A percentile compares a stretch with the other conserved stretches of the same genome.
These are phyloP conservation scores for Miscanthus sacchariflorus DNA, from an alignment of 202 grass and related monocot genomes.

Conservation along the genomic window DNA sequence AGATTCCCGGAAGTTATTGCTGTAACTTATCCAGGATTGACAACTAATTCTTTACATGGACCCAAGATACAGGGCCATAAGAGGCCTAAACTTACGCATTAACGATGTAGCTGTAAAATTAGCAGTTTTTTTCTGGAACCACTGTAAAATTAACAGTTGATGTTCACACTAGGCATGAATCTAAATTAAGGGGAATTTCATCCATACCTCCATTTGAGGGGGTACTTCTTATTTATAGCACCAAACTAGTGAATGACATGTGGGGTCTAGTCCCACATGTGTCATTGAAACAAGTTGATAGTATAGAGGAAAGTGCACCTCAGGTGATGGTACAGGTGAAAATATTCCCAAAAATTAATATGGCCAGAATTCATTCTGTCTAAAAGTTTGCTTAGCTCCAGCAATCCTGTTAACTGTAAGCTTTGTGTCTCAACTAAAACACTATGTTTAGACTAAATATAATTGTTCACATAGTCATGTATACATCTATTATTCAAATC, in stretches of 20 bases:
- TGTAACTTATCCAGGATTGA: constrained; percentile 31
- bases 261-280: background rate
- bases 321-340: background rate
- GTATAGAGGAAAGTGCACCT: background rate
- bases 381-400: constrained; percentile 15
- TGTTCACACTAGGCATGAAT: background rate
- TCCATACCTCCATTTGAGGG: background rate
- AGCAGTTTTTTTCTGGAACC: background rate
- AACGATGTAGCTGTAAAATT: constrained; percentile 36
- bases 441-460: constrained; percentile 21
- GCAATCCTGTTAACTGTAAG: background rate
- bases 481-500: constrained; percentile 25
- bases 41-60: constrained; percentile 14
- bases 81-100: constrained; percentile 10
- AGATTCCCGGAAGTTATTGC: background rate
- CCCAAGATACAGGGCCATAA: background rate
- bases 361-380: constrained; percentile 6
- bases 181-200: background rate
- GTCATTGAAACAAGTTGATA: background rate
- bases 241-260: background rate
- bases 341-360: background rate
- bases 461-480: background rate
- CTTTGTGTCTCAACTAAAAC: constrained; percentile 24
- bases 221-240: background rate
- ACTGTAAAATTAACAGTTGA: constrained; percentile 28